Base-by-base conservation (phyloP, 805 yeast genomes). In the Yamadazyma olivae region DNA sequence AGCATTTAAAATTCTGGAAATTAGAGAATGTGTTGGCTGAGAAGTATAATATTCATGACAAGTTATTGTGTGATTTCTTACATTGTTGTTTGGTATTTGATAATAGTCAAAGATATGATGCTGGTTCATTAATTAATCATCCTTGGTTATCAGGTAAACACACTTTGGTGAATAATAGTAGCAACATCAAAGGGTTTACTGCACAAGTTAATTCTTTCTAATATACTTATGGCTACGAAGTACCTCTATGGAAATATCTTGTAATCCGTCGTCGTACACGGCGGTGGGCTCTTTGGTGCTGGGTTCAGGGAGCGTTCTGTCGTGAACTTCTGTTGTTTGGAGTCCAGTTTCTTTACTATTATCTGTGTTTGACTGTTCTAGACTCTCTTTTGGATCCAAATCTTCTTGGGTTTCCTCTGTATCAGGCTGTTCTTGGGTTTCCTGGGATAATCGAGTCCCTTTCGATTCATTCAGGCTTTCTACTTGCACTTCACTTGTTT, bases 61-160 rank as follows among this genome's bases (percentile, higher is more conserved):
- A 43, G 23, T 64, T 71, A 25, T 54, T 75, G 13, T 48, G 70
- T 4, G 74, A 68, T 38, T 75, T 80, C 40, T 58, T 80, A 25
- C 46, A 61, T 31, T 66, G 74, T 37, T 74, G 81, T 64, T 60
- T 80, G 31, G 61, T 58, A 32, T 66, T 69, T 46, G 67, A 71
- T 46, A 74, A 80, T 17, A 54, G 55, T 29, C 66, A 66, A 9
- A 61, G 85, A 35, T 70, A 64, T 33, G 83, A 78, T 58, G 74
- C 79, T 18, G 74, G 75, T 25, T 65, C 75, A 6, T 63, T 78
- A 54, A 57, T 71, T 31, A 61, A 68, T 20, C 83, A 77, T 51
- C 70, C 75, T 4, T 79, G 80, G 79, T 37, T 37, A 17, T 22
- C 30, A 12, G 19, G 18, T 3, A 25, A 17, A 4, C 13, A 12